phyloP scores from a whole-genome alignment of 768 basidiomycete species.

The Agaricus sinodeliciosus region DNA sequence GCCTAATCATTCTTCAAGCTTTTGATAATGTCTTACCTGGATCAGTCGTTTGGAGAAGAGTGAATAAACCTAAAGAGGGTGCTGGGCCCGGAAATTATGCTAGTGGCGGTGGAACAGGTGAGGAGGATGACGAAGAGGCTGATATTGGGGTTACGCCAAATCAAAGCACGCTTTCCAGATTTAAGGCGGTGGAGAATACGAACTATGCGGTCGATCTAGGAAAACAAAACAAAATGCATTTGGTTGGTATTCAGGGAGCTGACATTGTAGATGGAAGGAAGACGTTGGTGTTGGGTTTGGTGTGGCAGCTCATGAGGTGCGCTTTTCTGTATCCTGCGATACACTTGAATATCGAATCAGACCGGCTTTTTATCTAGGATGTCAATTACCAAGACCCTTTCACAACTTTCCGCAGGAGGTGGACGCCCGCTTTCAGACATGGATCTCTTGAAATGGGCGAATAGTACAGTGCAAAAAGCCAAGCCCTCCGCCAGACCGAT shows the following conservation, averaged over 20 bases:
- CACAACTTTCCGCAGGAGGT: constrained; percentile 59
- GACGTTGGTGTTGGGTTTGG: constrained; percentile 91
- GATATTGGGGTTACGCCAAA: constrained; percentile 81
- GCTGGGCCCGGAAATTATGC: constrained; percentile 35
- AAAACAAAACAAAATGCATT: constrained; percentile 87
- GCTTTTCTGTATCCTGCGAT: constrained; percentile 15
- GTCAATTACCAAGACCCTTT: constrained; percentile 89
- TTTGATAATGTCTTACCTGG: constrained; percentile 95
- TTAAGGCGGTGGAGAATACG: constrained; percentile 98
- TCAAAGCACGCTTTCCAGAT: constrained; percentile 81
- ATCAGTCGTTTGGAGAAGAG: constrained; percentile 89
- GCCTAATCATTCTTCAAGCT: constrained; percentile 85
- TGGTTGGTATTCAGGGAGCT: constrained; percentile 96
- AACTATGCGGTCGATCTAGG: constrained; percentile 94
- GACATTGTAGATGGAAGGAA: constrained; percentile 94
- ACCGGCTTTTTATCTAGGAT: constrained; percentile 35
- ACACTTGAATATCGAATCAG: too few relatives aligned
- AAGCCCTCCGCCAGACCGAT: constrained; percentile 57
- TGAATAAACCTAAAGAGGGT: constrained; percentile 86
- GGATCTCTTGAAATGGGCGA: constrained; percentile 96
- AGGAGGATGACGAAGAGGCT: constrained; percentile 61
- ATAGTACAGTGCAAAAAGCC: constrained; percentile 72
- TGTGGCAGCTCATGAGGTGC: constrained; percentile 96
- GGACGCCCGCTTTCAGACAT: constrained; percentile 85
- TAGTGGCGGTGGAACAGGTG: constrained; percentile 25